Base-by-base conservation (phyloP, 179 eudicot species). In the Spergularia azorica region DNA sequence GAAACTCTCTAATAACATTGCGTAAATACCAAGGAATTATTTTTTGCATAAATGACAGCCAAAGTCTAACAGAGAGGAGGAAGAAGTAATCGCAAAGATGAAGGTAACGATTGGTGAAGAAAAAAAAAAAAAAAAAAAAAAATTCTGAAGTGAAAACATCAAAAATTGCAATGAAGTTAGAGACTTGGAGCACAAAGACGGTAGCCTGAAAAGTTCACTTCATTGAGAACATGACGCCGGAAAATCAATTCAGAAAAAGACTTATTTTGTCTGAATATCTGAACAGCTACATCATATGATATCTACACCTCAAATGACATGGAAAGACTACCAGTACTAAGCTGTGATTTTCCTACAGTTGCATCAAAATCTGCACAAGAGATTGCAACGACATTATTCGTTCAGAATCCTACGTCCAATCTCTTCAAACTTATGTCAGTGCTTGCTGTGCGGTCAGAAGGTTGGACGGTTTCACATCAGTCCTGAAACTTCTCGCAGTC, bases 401-500 rank as follows among this genome's bases (percentile, higher is more conserved):
- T 70, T 21, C 9, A 6, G 50, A 56, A 38, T 57, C 78, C 59
- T 54, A 62, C 48, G 26, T 7, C 48, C 48, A 26, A 60, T 46
- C 64, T 62, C 63, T 52, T 73, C 39, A 12, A 66, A 48, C 77
- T 81, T 62, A 77, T 21, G 79, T 74, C 76, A 74, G 73, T 58
- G 48, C 73, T 76, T 58, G 18, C 14, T 65, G 43, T 41, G 50
- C 32, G 74, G 43, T 65, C 62, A 74, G 52, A 54, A 32, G 80
- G 57, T 39, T 21, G 61, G 32, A 61, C n/a, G 32, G 21, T 39
- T 58, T 69, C n/a, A 17, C 71, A 69, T 83, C 82, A 79, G 21
- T 57, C 52, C 69, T 73, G 77, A 79, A 90, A 91, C 86, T 83
- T 65, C 38, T 86, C 92, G 56, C 86, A 86, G 57, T 91, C 89